These are phyloP conservation scores for Vitellaria paradoxa DNA, from an alignment of 179 eudicot species.

Conservation along the genomic window DNA sequence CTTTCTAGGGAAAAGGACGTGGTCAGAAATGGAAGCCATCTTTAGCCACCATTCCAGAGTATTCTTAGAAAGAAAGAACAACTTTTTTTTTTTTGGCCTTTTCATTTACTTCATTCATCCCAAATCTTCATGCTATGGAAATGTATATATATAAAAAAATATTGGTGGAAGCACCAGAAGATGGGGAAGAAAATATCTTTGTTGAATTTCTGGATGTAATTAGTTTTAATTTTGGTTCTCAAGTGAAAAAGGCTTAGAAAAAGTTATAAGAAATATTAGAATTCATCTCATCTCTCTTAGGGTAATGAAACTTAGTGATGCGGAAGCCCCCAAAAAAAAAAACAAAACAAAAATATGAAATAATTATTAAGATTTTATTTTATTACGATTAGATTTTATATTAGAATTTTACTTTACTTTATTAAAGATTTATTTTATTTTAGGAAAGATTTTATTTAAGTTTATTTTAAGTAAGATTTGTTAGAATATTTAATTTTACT, in stretches of 20 bases:
- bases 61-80: neutral
- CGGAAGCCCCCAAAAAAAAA: no score
- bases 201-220: neutral
- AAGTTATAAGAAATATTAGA: neutral
- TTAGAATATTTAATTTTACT: no score
- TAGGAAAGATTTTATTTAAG: no score
- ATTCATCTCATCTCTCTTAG: neutral
- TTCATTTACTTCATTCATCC: slow-evolving; percentile 32
- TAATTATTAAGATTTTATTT: no score
- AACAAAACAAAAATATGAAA: no score
- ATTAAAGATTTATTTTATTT: no score
- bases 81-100: neutral
- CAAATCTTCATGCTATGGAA: slow-evolving; percentile 21
- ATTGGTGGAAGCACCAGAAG: slow-evolving; percentile 12
- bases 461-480: no score
- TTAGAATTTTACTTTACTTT: no score
- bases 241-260: neutral
- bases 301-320: neutral
- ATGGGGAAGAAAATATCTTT: slow-evolving; percentile 38
- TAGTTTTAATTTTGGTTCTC: slow-evolving; percentile 2
- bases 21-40: slow-evolving; percentile 43
- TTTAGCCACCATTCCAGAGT: slow-evolving; percentile 50
- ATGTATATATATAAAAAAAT: neutral
- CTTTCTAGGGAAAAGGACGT: slow-evolving; percentile 24
- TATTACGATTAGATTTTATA: no score